Percentiles rank a stretch among this genome's conserved stretches.
Evolutionary conservation across 2,329 filamentous ascomycete species (phyloP).

Genomic region (Xylaria sp.): DNA sequence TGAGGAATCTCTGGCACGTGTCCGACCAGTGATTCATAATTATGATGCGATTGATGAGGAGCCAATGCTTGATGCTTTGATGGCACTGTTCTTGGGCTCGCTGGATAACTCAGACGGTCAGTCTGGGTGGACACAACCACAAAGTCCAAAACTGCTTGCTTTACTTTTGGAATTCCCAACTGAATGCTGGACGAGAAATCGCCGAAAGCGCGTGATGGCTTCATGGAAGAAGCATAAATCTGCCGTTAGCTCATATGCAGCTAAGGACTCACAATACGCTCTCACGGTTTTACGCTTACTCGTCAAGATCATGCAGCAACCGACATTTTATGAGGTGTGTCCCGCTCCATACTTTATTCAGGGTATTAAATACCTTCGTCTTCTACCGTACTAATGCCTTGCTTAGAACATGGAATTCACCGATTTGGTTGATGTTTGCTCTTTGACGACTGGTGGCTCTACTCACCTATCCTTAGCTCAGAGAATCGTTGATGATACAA

Average conservation of each 20-base stretch:
- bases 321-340: constrained; percentile 42
- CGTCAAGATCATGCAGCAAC: constrained; percentile 39
- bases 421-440: constrained; percentile 38
- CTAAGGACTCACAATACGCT: constrained; percentile 33
- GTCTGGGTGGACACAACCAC: constrained; percentile 36
- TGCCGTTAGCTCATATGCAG: constrained; percentile 29
- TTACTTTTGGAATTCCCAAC: constrained; percentile 38
- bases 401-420: constrained; percentile 40
- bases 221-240: constrained; percentile 41
- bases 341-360: neutral
- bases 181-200: constrained; percentile 38
- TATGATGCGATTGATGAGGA: constrained; percentile 38
- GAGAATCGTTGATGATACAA: constrained; percentile 36
- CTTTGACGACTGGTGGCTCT: constrained; percentile 25
- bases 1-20: constrained; percentile 14
- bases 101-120: constrained; percentile 32
- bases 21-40: constrained; percentile 34
- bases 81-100: constrained; percentile 35
- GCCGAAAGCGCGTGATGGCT: constrained; percentile 42
- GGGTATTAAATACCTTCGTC: no score
- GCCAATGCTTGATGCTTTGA: constrained; percentile 35
- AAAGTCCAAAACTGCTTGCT: constrained; percentile 31
- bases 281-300: constrained; percentile 37
- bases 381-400: constrained; percentile 18
- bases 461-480: constrained; percentile 30